A percentile compares a stretch with the other conserved stretches of the same genome.
Evolutionary conservation across 2,329 filamentous ascomycete genomes (phyloP).

Genomic region (Penicillium thymicola): DNA sequence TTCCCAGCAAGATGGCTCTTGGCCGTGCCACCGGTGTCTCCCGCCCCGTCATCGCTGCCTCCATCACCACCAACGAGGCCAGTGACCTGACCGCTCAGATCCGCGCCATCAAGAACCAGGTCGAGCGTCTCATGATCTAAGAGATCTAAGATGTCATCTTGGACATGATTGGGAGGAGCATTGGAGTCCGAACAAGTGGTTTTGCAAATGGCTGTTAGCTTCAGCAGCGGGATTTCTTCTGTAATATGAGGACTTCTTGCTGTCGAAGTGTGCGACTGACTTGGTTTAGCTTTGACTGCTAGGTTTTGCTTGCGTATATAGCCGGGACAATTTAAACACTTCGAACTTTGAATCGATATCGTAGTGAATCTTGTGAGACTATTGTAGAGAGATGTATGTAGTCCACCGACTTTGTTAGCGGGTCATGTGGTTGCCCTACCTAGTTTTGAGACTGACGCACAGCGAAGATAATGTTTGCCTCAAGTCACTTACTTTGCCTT

Average conservation of each 20-base stretch:
- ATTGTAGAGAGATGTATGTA: neutral
- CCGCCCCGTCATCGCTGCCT: conserved; percentile 79
- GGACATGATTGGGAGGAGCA: neutral
- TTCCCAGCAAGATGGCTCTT: conserved; percentile 76
- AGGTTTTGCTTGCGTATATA: neutral
- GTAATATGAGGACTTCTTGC: neutral
- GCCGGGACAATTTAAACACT: conserved; percentile 5
- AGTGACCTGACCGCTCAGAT: conserved; percentile 87
- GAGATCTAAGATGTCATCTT: conserved; percentile 1
- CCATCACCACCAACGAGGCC: conserved; percentile 89
- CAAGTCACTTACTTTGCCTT: neutral
- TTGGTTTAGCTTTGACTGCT: neutral
- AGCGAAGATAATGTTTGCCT: neutral
- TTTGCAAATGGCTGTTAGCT: neutral
- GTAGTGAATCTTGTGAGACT: neutral
- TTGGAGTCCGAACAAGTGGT: neutral
- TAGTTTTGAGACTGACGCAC: neutral
- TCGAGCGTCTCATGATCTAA: conserved; percentile 44
- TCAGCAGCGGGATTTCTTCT: neutral
- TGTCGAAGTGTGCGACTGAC: neutral
- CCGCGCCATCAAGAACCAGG: conserved; percentile 84
- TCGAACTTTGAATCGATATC: neutral
- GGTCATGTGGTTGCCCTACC: neutral
- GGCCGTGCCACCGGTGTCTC: conserved; percentile 87
- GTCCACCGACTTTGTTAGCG: neutral